Conservation (phyloP, 768 basidiomycete genomes). For the Mycena filopes region DNA sequence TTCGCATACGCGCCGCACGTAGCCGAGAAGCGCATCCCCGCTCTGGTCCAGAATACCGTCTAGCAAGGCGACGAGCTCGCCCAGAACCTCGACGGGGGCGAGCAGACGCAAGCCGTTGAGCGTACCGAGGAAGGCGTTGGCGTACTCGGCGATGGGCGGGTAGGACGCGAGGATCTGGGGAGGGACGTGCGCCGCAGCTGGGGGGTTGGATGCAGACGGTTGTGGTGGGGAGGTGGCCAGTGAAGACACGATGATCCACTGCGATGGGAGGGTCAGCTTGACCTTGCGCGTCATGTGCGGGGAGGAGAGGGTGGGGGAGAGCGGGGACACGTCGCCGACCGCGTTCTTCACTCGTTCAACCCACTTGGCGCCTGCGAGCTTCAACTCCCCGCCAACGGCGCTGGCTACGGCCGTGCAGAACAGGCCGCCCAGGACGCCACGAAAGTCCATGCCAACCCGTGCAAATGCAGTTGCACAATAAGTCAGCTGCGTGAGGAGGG, state of each 20-base stretch:
- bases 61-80: constrained; percentile 59
- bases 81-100: constrained; percentile 71
- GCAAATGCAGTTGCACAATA: constrained; percentile 94
- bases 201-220: constrained; percentile 39
- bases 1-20: constrained; percentile 45
- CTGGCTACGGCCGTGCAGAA: constrained; percentile 72
- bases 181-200: constrained; percentile 66
- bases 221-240: constrained; percentile 42
- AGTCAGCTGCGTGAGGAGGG: constrained; percentile 91
- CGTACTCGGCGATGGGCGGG: constrained; percentile 76
- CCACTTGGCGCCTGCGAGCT: constrained; percentile 53
- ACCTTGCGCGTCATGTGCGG: constrained; percentile 26
- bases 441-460: constrained; percentile 93
- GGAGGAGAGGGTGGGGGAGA: constrained; percentile 29
- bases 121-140: constrained; percentile 77
- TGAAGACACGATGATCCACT: constrained; percentile 59
- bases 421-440: constrained; percentile 69
- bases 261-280: constrained; percentile 51
- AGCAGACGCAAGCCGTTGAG: constrained; percentile 87
- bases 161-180: constrained; percentile 79
- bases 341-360: constrained; percentile 37
- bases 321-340: constrained; percentile 25
- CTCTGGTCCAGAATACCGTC: constrained; percentile 60
- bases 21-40: constrained; percentile 58
- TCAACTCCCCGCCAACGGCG: constrained; percentile 65